Evolutionary conservation across 345 rosid species (phyloP).

Genomic region (Salix suchowensis): DNA sequence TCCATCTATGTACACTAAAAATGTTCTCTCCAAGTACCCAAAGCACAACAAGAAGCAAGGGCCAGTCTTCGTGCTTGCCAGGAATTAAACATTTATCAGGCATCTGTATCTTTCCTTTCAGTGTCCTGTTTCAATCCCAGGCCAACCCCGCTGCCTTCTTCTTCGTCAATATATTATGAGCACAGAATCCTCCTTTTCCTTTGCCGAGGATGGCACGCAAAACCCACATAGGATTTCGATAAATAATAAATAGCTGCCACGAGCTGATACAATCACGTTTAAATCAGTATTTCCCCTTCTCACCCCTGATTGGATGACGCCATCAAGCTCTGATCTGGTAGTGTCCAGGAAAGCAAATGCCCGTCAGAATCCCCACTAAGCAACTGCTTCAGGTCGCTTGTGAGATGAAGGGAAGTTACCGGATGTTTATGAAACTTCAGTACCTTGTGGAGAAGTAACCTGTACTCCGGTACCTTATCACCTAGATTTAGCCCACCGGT

Average conservation of each 20-base stretch:
- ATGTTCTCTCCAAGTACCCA: slow-evolving; percentile 11
- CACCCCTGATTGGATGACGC: slow-evolving; percentile 58
- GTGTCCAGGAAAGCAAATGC: slow-evolving; percentile 84
- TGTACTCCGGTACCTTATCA: slow-evolving; percentile 65
- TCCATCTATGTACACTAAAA: slow-evolving; percentile 37
- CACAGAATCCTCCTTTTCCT: slow-evolving; percentile 9
- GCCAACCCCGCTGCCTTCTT: slow-evolving; percentile 28
- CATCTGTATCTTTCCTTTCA: slow-evolving; percentile 1
- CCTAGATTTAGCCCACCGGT: slow-evolving; percentile 58
- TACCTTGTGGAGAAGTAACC: slow-evolving; percentile 73
- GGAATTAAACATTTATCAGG: slow-evolving; percentile 2
- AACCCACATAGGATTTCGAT: slow-evolving; percentile 15
- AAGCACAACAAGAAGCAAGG: slow-evolving; percentile 18
- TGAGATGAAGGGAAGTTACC: slow-evolving; percentile 77
- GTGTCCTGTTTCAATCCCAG: slow-evolving; percentile 15
- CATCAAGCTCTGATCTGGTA: slow-evolving; percentile 75
- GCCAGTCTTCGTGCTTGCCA: slow-evolving; percentile 1
- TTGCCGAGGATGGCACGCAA: slow-evolving; percentile 11
- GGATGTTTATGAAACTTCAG: slow-evolving; percentile 85
- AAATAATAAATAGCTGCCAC: slow-evolving; percentile 9
- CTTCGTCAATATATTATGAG: not conserved
- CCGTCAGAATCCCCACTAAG: slow-evolving; percentile 91
- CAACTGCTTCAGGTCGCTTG: slow-evolving; percentile 81
- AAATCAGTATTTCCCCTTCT: not conserved
- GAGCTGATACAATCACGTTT: slow-evolving; percentile 15